These are phyloP conservation scores for Nematocida ironsii DNA, from an alignment of 371 early-diverging fungal species.

Conservation along the genomic window DNA sequence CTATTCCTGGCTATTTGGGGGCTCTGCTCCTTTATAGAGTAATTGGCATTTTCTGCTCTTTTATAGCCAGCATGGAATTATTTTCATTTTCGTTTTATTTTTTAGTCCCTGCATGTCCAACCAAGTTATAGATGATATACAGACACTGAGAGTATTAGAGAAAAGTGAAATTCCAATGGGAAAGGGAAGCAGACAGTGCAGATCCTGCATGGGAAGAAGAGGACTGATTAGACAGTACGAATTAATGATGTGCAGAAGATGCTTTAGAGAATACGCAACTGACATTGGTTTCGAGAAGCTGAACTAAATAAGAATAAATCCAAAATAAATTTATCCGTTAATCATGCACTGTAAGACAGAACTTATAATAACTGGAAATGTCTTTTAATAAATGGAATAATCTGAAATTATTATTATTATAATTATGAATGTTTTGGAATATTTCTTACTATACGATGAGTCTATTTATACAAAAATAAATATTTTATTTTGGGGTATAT, in stretches of 20 bases:
- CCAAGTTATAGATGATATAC: slow-evolving; percentile 43
- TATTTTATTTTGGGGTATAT: too few species aligned
- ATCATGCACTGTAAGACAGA: too few species aligned
- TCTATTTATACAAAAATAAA: too few species aligned
- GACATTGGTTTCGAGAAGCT: slow-evolving; percentile 85
- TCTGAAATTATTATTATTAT: too few species aligned
- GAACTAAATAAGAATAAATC: slow-evolving; percentile 63
- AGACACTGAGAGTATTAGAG: slow-evolving; percentile 27
- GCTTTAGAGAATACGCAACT: slow-evolving; percentile 95
- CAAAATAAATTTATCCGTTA: slow-evolving; percentile 6
- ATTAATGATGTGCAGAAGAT: slow-evolving; percentile 97
- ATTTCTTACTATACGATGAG: too few species aligned
- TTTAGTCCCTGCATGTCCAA: slow-evolving; percentile 37
- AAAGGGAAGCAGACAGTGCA: slow-evolving; percentile 65
- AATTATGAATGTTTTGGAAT: too few species aligned
- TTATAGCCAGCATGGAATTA: background rate
- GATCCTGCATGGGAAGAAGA: slow-evolving; percentile 79
- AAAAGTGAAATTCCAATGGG: slow-evolving; percentile 54
- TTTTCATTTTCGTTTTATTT: slow-evolving; percentile 43
- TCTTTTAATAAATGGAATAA: too few species aligned
- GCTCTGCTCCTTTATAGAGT: too few species aligned
- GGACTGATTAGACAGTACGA: slow-evolving; percentile 99
- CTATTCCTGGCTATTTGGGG: too few species aligned
- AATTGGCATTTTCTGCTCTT: too few species aligned
- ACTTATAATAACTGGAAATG: too few species aligned